A percentile compares a stretch with the other conserved stretches of the same genome.
Conservation (phyloP, 2,329 filamentous ascomycete genomes). For the Immersiporthe knoxdaviesiana region DNA sequence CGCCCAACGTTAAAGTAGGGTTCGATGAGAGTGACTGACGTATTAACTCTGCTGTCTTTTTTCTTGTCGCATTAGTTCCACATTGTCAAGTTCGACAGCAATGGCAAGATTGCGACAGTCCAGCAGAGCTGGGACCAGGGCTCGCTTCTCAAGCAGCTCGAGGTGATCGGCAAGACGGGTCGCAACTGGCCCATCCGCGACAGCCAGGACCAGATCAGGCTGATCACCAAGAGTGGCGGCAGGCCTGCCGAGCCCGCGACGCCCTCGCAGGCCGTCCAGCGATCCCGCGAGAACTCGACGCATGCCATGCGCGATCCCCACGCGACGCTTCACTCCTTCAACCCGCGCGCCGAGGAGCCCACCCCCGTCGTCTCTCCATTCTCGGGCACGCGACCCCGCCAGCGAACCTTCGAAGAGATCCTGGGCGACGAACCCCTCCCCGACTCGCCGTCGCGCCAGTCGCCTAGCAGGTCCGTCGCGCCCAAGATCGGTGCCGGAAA, state of each 20-base stretch:
- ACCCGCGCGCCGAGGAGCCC: slow-evolving; percentile 65
- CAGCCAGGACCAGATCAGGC: slow-evolving; percentile 77
- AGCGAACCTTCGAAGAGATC: slow-evolving; percentile 77
- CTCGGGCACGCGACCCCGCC: slow-evolving; percentile 60
- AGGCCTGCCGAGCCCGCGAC: slow-evolving; percentile 31
- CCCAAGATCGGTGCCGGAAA: slow-evolving; percentile 61
- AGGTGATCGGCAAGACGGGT: slow-evolving; percentile 87
- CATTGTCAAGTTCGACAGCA: slow-evolving; percentile 79
- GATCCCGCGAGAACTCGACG: slow-evolving; percentile 56
- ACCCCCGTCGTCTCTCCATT: slow-evolving; percentile 60
- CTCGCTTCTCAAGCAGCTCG: slow-evolving; percentile 87
- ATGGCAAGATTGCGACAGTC: slow-evolving; percentile 82
- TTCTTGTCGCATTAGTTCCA: slow-evolving; percentile 63
- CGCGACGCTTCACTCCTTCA: slow-evolving; percentile 75
- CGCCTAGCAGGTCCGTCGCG: slow-evolving; percentile 49
- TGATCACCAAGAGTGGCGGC: slow-evolving; percentile 64
- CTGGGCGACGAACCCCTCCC: slow-evolving; percentile 57
- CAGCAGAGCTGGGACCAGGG: slow-evolving; percentile 95
- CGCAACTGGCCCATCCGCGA: slow-evolving; percentile 96
- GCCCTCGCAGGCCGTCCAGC: slow-evolving; percentile 44
- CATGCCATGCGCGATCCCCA: slow-evolving; percentile 66
- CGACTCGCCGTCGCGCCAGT: slow-evolving; percentile 50
- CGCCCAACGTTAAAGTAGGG: neutral
- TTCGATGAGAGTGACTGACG: slow-evolving; percentile 12
- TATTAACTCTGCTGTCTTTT: neutral